Base-by-base conservation (phyloP, 2,329 filamentous ascomycete genomes). In the Alternaria viburni region DNA sequence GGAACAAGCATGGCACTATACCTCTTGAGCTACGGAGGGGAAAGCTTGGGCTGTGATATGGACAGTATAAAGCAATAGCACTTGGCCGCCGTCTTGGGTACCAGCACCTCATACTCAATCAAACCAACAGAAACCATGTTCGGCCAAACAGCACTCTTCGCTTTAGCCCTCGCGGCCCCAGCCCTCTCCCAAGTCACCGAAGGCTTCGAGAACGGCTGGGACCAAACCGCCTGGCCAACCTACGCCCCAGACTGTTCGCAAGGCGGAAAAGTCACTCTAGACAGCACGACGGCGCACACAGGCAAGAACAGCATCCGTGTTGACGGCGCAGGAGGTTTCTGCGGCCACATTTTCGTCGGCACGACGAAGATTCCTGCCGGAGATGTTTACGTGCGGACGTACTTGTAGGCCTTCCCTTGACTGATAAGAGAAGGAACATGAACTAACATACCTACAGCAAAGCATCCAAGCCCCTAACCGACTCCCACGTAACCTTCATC, bases 251-350 rank as follows among this genome's bases (percentile, higher is more conserved):
- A 88, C 77, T 89, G 87, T 73, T 87, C 82, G 77, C 87, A 89
- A 72, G 87, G 87, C 50, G 87, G 87, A 41, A 84, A 80, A 61
- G 83, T 89, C 57, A 81, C 78, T 2, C 85, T 89, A 12, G 87
- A 89, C 70, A 88, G 78, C 66, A 81, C 86, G 43, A 86, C 82
- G 0, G 86, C 85, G 0, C 86, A 88, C 71, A 74, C 70, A 12
- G 77, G 77, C 86, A 52, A 98, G 88, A 69, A 94, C 87, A 77
- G 90, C 85, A 78, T 99, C 96, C 3, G 94, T 91, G 76, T 89
- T 76, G 76, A 88, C 83, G 71, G 92, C 84, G 64, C 93, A 87
- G 10, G 91, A 88, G 15, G 88, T 6, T 78, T 73, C 62, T 78
- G 77, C 54, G 77, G 77, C 30, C 87, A 89, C 71, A 86, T 88